phyloP scores from a whole-genome alignment of 2,329 filamentous ascomycete species.

The Aspergillus thermomutatus region DNA sequence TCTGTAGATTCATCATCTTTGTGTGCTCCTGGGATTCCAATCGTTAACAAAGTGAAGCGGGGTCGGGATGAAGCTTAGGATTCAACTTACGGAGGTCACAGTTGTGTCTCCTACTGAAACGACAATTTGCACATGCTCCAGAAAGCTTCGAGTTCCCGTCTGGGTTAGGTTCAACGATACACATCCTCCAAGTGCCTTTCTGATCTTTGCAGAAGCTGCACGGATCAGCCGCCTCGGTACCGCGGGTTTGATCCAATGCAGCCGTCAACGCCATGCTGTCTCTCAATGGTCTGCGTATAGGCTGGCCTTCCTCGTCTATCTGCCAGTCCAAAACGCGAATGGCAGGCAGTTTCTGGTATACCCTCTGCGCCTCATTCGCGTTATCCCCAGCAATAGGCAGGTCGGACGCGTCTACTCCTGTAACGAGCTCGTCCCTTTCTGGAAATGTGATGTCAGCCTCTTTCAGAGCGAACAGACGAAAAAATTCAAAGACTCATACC shows the following conservation, averaged over 20 bases:
- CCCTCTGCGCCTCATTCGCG: conserved; percentile 20
- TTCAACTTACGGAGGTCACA: conserved; percentile 2
- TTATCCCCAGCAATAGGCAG: conserved; percentile 21
- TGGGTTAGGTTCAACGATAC: conserved; percentile 1
- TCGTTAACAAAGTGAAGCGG: not conserved
- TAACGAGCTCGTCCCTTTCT: not conserved
- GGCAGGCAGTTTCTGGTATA: not conserved
- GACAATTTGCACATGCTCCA: conserved; percentile 6
- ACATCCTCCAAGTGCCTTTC: not conserved
- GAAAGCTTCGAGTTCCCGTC: not conserved
- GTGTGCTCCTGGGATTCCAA: not conserved
- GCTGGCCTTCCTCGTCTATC: not conserved
- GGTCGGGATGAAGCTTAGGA: not conserved
- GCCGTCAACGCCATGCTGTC: not conserved
- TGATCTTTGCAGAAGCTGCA: conserved; percentile 1
- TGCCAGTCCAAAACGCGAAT: not conserved
- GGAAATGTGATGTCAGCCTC: not conserved
- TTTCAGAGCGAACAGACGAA: not conserved
- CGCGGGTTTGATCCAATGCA: conserved; percentile 5
- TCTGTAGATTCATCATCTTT: not conserved
- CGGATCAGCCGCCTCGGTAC: not conserved
- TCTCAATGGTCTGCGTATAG: not conserved
- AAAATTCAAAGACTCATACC: not conserved
- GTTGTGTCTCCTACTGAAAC: not conserved
- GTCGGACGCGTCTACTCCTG: not conserved